These are phyloP conservation scores for Rauvolfia tetraphylla DNA, from an alignment of 257 asterid species.

Conservation along the genomic window DNA sequence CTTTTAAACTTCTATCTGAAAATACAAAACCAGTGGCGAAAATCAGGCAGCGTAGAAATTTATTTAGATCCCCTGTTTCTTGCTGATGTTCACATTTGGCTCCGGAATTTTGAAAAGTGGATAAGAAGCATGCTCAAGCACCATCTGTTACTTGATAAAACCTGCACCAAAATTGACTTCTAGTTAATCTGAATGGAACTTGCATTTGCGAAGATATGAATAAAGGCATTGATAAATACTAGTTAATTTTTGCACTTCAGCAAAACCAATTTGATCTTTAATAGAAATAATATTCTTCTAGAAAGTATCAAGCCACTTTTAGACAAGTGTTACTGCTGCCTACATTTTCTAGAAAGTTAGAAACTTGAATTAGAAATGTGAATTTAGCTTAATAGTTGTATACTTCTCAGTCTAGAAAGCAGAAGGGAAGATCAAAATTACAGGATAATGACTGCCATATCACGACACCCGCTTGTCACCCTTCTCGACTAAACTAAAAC, in stretches of 20 bases:
- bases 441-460: background rate
- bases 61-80: too few relatives aligned
- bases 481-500: background rate
- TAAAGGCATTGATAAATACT: too few relatives aligned
- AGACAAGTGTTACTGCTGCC: background rate
- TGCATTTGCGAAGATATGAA: background rate
- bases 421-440: too few relatives aligned
- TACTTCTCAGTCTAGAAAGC: background rate
- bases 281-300: background rate
- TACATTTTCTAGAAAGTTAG: background rate
- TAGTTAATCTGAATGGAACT: background rate
- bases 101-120: too few relatives aligned
- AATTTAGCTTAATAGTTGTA: background rate
- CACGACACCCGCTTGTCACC: background rate
- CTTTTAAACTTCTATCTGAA: background rate
- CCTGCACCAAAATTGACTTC: background rate
- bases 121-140: too few relatives aligned
- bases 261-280: too few relatives aligned
- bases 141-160: background rate
- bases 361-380: background rate
- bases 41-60: background rate
- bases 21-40: background rate
- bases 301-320: background rate
- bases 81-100: too few relatives aligned
- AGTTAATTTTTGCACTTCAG: too few relatives aligned